phyloP scores from a whole-genome alignment of 495 filamentous ascomycete species.

The Xanthoparmelia taractica region DNA sequence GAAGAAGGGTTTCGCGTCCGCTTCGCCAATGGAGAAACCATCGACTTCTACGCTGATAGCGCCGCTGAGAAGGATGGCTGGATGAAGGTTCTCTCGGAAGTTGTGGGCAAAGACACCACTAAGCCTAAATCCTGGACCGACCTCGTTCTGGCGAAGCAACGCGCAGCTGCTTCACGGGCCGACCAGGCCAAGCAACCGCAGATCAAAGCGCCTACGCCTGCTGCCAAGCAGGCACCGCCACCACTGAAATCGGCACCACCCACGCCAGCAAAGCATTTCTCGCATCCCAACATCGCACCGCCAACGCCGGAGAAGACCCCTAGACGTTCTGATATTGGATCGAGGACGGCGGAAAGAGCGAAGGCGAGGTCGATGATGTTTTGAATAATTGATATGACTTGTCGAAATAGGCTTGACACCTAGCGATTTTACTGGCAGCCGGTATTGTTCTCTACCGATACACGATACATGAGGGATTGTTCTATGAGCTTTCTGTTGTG shows the following conservation, averaged over 20 bases:
- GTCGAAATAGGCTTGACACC: background rate
- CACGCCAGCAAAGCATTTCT: constrained; percentile 24
- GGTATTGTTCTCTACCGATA: background rate
- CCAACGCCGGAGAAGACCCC: constrained; percentile 22
- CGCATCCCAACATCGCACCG: constrained; percentile 14
- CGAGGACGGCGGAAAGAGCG: constrained; percentile 21
- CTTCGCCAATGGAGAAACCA: constrained; percentile 94
- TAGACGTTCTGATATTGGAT: constrained; percentile 21
- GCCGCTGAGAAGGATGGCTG: constrained; percentile 79
- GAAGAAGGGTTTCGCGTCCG: constrained; percentile 98
- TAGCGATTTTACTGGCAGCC: background rate
- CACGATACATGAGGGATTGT: background rate
- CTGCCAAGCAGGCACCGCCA: constrained; percentile 20
- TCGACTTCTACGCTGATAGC: constrained; percentile 96
- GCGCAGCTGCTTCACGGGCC: constrained; percentile 24
- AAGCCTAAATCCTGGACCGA: constrained; percentile 68
- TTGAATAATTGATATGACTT: background rate
- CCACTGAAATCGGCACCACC: constrained; percentile 23
- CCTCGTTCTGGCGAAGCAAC: constrained; percentile 56
- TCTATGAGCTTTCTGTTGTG: background rate
- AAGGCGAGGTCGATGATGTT: constrained; percentile 28
- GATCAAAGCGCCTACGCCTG: constrained; percentile 15
- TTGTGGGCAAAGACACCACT: constrained; percentile 60
- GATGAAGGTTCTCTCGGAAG: constrained; percentile 85
- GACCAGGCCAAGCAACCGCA: constrained; percentile 26